Conservation (phyloP, 257 asterid genomes). For the Nicotiana benthamiana region DNA sequence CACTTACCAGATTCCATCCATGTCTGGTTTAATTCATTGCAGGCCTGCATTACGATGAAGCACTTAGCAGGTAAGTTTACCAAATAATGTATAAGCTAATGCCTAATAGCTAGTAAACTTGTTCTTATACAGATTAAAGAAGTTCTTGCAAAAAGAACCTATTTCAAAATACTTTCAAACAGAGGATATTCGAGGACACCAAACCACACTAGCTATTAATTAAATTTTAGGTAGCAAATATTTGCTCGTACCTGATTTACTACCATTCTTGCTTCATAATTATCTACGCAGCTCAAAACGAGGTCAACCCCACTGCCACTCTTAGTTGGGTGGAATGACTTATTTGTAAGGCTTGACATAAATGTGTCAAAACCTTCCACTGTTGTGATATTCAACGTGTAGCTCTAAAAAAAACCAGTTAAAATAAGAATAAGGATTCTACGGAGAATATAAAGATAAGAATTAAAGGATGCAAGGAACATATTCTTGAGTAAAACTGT, state of each 20-base stretch:
- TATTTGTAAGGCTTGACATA: constrained; percentile 70
- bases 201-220: neutral
- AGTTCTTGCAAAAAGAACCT: neutral
- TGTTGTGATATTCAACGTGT: constrained; percentile 88
- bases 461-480: neutral
- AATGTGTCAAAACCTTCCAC: constrained; percentile 93
- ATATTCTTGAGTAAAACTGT: neutral
- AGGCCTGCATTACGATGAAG: constrained; percentile 50
- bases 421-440: constrained; percentile 1
- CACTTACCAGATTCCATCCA: constrained; percentile 97
- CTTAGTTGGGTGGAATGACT: constrained; percentile 54
- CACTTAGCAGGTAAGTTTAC: neutral
- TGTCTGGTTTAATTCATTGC: constrained; percentile 87
- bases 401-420: constrained; percentile 55
- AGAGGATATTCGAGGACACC: neutral
- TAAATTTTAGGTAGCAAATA: constrained; percentile 7
- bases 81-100: neutral
- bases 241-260: constrained; percentile 76
- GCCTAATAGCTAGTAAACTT: neutral
- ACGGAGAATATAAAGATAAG: neutral
- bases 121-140: neutral
- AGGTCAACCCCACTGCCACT: constrained; percentile 88
- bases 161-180: neutral
- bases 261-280: constrained; percentile 99
- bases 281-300: constrained; percentile 93